Percentiles rank a stretch among this genome's conserved stretches.
phyloP scores from a whole-genome alignment of 768 basidiomycete genomes.

The Kwoniella pini region DNA sequence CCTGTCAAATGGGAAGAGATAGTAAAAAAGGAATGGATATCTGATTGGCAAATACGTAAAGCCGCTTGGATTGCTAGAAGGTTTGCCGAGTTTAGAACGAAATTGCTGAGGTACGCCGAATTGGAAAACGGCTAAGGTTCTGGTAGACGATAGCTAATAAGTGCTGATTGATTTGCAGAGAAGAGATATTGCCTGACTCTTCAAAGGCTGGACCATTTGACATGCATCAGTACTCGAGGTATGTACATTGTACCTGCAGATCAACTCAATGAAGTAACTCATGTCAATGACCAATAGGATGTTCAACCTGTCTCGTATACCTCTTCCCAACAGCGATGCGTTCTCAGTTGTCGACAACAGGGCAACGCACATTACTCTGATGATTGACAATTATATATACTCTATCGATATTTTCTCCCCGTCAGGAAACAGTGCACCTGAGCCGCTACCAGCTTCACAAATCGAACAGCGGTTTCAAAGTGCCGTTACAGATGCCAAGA shows the following conservation, averaged over 20 bases:
- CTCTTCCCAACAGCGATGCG: conserved; percentile 66
- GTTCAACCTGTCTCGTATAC: conserved; percentile 78
- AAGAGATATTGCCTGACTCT: conserved; percentile 69
- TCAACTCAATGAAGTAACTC: not conserved
- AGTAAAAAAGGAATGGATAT: conserved; percentile 57
- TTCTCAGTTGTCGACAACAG: conserved; percentile 59
- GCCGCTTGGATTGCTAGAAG: conserved; percentile 69
- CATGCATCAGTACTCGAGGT: conserved; percentile 58
- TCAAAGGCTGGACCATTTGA: conserved; percentile 67
- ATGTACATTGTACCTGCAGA: conserved; percentile 18
- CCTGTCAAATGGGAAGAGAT: conserved; percentile 23
- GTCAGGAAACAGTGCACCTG: conserved; percentile 51
- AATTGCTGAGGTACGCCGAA: conserved; percentile 63
- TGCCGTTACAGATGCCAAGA: conserved; percentile 64
- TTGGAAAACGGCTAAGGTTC: not conserved
- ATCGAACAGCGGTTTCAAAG: conserved; percentile 60
- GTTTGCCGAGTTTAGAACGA: conserved; percentile 50
- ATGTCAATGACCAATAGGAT: conserved; percentile 41
- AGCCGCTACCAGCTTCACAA: conserved; percentile 54
- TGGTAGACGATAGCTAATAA: conserved; percentile 8
- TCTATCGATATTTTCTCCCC: conserved; percentile 64
- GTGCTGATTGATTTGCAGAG: conserved; percentile 56
- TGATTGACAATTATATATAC: conserved; percentile 78
- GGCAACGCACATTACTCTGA: conserved; percentile 66
- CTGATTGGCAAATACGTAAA: conserved; percentile 79